Base-by-base conservation (phyloP, 2,329 filamentous ascomycete genomes). In the Alternaria gansuensis region DNA sequence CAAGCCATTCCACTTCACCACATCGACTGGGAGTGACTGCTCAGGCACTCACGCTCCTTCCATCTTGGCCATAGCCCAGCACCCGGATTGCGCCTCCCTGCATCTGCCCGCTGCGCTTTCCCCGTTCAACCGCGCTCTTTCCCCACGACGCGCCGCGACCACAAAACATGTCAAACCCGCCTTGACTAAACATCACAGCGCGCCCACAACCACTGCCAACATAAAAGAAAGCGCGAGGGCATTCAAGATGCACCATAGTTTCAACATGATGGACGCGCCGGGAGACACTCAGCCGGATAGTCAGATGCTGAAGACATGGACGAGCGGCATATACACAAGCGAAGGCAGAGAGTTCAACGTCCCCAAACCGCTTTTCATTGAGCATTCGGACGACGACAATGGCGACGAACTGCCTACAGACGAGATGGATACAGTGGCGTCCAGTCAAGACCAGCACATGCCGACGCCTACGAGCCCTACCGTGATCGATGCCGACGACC, bases 221-320 rank as follows among this genome's bases (percentile, higher is more conserved):
- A 56, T 69, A 50, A 66, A n/a, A 21, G 63, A 72, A 44, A 46
- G 54, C 8, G 62, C 61, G 14, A 55, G 53, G 39, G 63, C 55
- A 17, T 57, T 44, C 37, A 77, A 65, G 29, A 75, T 75, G 72
- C 57, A 65, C 54, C 65, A 70, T 29, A 79, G 77, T 33, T 82
- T 81, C 60, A 77, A 69, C 33, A 77, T 70, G 45, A 73, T 75
- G 49, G 75, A 75, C 57, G 68, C 62, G 17, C 71, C 72, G 2
- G 80, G 80, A 49, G 81, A 83, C 60, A 83, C 81, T 1, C 81
- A 83, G 69, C 75, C 77, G 24, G 79, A 81, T 53, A 80, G 80
- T 52, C 81, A 83, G 62, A 77, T 82, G 44, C 80, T 81, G 66
- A 77, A 70, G 45, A 68, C 79, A 23, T 80, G 70, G 59, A 76